Base-by-base conservation (phyloP, 768 basidiomycete species). In the Lentinula edodes region DNA sequence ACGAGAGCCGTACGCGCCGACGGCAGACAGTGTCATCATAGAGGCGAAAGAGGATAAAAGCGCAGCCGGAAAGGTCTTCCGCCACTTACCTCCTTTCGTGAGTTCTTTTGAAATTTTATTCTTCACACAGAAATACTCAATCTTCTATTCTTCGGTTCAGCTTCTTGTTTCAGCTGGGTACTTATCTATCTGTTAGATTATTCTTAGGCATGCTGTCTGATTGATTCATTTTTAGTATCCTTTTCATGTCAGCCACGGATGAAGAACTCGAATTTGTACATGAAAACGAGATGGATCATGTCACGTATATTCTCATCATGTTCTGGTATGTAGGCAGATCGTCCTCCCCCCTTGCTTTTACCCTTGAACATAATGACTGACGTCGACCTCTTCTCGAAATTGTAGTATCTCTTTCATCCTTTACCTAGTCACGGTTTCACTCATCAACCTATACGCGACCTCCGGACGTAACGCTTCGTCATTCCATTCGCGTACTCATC, bases 211-310 rank as follows among this genome's bases (percentile, higher is more conserved):
- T 20, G 42, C 41, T 42, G 2, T 35, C 46, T 13, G 56, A 8
- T 13, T 23, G 35, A 41, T 8, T 18, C 52, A 41, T 39, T 61
- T 36, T 1, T 61, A 90, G 91, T 6, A 72, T 94, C 2, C 74
- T 93, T 16, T 97, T 98, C 78, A 93, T 96, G 85, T 90, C 90
- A 13, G 95, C 89, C 0, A 97, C 95, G 0, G 93, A 98, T 70
- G 95, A 98, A 74, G 92, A 96, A 71, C 75, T 96, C 34, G 67
- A 80, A 28, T 90, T 80, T 63, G 83, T 89, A 4, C 80, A 91
- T 64, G 83, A 83, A 12, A 77, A 75, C 18, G 88, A 83, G 46
- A 92, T 96, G 86, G 95, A 96, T 70, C 92, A 94, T 67, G 93
- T 95, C 61, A 94, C 94, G 0, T 96, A 95, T 67, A 79, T 90